Percentiles rank a stretch among this genome's conserved stretches.
Conservation (phyloP, 2,329 filamentous ascomycete species). For the Incumbomyces lentus region DNA sequence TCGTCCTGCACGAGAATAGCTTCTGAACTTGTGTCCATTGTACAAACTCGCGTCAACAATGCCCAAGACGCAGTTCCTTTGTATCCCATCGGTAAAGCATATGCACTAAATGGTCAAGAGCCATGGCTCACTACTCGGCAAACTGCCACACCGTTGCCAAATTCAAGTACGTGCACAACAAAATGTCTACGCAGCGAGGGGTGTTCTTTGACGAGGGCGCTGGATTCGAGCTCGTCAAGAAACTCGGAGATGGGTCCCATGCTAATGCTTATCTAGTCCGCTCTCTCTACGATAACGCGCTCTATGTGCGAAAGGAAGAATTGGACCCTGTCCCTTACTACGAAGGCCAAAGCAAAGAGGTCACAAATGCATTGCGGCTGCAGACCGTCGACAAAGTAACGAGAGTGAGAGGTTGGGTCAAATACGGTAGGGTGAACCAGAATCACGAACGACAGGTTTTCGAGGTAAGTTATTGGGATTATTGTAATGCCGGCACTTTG, state of each 20-base stretch:
- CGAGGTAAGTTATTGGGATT: neutral
- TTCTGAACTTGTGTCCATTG: too few species aligned
- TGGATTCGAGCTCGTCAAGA: neutral
- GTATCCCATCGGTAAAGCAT: too few species aligned
- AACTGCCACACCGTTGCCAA: too few species aligned
- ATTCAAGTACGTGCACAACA: too few species aligned
- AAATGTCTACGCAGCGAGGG: neutral
- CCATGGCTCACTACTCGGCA: too few species aligned
- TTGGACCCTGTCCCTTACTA: neutral
- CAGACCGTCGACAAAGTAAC: neutral
- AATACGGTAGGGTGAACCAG: neutral
- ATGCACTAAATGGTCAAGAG: too few species aligned
- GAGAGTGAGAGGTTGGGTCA: neutral
- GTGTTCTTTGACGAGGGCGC: neutral
- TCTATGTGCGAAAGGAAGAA: slow-evolving; percentile 2
- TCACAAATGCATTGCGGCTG: neutral
- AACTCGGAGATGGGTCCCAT: neutral
- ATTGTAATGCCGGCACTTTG: neutral
- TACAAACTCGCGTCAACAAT: too few species aligned
- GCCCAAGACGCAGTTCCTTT: too few species aligned
- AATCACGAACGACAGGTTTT: neutral
- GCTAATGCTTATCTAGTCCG: neutral
- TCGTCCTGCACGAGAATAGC: too few species aligned
- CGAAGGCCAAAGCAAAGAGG: neutral
- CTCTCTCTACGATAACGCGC: neutral